Base-by-base conservation (phyloP, 441 rosid species). In the Corymbia citriodora region DNA sequence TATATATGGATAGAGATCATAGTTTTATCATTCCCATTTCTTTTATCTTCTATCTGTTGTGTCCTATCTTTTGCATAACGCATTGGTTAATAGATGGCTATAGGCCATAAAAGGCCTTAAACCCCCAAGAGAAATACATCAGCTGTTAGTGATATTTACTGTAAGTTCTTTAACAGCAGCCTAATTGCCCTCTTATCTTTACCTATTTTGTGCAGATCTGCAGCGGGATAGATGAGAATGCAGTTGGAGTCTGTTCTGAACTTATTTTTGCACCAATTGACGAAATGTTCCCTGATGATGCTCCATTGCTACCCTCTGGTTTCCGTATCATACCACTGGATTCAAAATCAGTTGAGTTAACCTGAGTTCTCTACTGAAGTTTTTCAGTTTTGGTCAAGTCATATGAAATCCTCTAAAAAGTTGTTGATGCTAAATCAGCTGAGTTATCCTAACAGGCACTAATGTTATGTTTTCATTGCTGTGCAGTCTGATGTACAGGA, bases 211-310 rank as follows among this genome's bases (percentile, higher is more conserved):
- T 90, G 82, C 94, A 98, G 99, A 95, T 97, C 70, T 98, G 99
- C 89, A 96, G 99, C 53, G 99, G 99, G 89, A 95, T 96, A 89
- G 99, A 98, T 40, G 99, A 97, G 90, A 96, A 95, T 94, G 97
- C 99, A 19, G 97, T 96, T 23, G 99, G 99, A 90, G 95, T 97
- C 61, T 97, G 99, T 94, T 94, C 99, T 1, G 99, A 98, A 87
- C 98, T 98, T 50, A 95, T 98, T 85, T 98, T 96, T 93, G 99
- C 99, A 45, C 99, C 99, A 14, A 98, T 98, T 63, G 99, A 98
- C 89, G 99, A 97, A 90, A 95, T 96, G 98, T 98, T 98, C 90
- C 99, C 99, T 0, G 99, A 98, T 93, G 99, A 98, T 96, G 99
- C 99, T 91, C 98, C 99, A 4, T 89, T 98, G 89, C 92, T 98